Evolutionary conservation across 1,284 basidiomycete species (phyloP), one percentile per base, ranked within the genome.

Genomic region (Boletus smithii): DNA sequence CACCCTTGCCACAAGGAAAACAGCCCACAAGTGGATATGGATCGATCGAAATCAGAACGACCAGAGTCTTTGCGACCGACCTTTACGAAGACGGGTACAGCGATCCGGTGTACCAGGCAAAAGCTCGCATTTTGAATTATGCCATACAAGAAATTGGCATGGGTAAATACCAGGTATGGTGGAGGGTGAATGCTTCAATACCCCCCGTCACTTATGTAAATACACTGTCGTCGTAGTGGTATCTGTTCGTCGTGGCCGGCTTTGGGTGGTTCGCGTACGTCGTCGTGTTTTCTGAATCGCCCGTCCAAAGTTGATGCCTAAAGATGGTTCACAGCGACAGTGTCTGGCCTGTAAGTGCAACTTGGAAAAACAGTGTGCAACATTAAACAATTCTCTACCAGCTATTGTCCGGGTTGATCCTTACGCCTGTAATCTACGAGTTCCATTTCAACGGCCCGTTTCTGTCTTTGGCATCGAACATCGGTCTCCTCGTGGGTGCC

Each of bases 251-350:
- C 13, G 76, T 83, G 5, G 73, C 80, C 2, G 81, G 81, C 8
- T 84, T 87, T 62, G 85, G 84, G 36, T 87, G 83, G 78, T 79
- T 87, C 42, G 76, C 81, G 81, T 83, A 63, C 55, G 81, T 68
- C 26, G 54, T 17, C n/a, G 10, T 16, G 9, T 34, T 36, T 8
- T 16, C 9, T 3, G n/a, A n/a, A n/a, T n/a, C n/a, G n/a, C 17
- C 11, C 11, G 1, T 34, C 17, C 5, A 1, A 27, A 14, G 8
- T 17, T 42, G 18, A 33, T 24, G n/a, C 40, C 17, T 16, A 44
- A 5, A n/a, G 0, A 40, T 14, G 31, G 2, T 27, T 35, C 29
- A 44, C 53, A 72, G 71, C 9, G 76, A 76, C 45, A 77, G 72
- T 46, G 64, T 74, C 8, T 78, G 75, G 75, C 77, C 73, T 8